phyloP scores from a whole-genome alignment of 2,329 filamentous ascomycete genomes.

The Fusarium gaditjirri region DNA sequence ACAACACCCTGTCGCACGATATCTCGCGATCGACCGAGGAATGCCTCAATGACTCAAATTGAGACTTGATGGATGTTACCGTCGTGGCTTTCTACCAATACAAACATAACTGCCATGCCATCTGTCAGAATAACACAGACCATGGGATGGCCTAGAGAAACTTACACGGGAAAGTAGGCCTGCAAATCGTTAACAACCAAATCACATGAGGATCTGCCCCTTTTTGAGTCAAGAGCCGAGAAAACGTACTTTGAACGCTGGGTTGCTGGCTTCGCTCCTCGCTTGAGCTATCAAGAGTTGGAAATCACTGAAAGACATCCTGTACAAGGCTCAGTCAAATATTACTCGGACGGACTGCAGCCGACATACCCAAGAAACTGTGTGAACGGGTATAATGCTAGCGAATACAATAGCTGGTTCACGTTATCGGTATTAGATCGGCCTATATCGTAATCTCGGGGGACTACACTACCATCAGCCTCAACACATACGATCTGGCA shows the following conservation, averaged over 20 bases:
- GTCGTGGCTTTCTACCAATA: conserved; percentile 66
- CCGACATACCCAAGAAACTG: conserved; percentile 57
- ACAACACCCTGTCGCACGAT: background rate
- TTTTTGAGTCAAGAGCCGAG: background rate
- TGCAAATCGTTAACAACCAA: conserved; percentile 39
- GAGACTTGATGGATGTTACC: conserved; percentile 15
- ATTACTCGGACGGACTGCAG: background rate
- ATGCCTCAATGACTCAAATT: background rate
- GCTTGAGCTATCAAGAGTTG: conserved; percentile 67
- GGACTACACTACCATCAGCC: conserved; percentile 51
- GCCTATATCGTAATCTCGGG: conserved; percentile 64
- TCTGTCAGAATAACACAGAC: conserved; percentile 10
- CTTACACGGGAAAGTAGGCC: conserved; percentile 72
- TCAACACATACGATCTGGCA: background rate
- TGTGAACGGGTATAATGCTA: conserved; percentile 67
- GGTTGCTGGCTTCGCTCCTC: conserved; percentile 63
- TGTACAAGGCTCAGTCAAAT: conserved; percentile 42
- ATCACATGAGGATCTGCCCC: conserved; percentile 7
- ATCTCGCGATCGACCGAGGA: background rate
- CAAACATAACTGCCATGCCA: conserved; percentile 64
- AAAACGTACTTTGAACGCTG: conserved; percentile 63
- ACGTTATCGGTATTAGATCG: conserved; percentile 64
- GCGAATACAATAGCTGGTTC: conserved; percentile 63
- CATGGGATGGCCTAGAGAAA: conserved; percentile 16
- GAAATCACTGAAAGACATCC: conserved; percentile 68